Percentiles rank a stretch among this genome's conserved stretches.
phyloP scores from a whole-genome alignment of 1,139 yeast species.

The Scheffersomyces insectosa region DNA sequence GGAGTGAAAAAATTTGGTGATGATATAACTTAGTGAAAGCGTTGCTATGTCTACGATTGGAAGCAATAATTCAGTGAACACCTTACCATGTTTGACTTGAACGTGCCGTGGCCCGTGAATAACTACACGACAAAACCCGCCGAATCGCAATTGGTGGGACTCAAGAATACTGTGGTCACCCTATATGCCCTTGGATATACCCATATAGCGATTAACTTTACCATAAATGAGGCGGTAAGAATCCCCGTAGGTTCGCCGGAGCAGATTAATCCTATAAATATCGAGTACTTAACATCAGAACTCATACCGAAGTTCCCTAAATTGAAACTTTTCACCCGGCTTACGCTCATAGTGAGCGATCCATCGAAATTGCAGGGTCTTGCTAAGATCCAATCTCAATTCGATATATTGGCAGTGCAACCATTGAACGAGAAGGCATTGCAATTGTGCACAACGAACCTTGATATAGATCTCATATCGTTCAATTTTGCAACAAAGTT shows the following conservation, averaged over 20 bases:
- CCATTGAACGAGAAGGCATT: slow-evolving; percentile 82
- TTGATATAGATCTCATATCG: slow-evolving; percentile 80
- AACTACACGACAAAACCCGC: slow-evolving; percentile 46
- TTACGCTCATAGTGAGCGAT: slow-evolving; percentile 76
- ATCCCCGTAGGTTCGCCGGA: slow-evolving; percentile 48
- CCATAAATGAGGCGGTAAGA: slow-evolving; percentile 54
- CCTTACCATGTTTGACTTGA: slow-evolving; percentile 57
- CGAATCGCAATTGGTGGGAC: slow-evolving; percentile 37
- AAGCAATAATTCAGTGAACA: slow-evolving; percentile 4
- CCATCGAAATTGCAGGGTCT: slow-evolving; percentile 75
- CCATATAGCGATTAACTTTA: slow-evolving; percentile 72
- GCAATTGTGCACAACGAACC: slow-evolving; percentile 66
- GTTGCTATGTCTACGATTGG: too few relatives aligned
- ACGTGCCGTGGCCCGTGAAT: slow-evolving; percentile 77
- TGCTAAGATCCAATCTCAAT: slow-evolving; percentile 58
- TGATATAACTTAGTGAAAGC: too few relatives aligned
- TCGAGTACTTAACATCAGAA: slow-evolving; percentile 19
- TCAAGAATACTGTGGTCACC: slow-evolving; percentile 56
- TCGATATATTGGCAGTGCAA: slow-evolving; percentile 79
- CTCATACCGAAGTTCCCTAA: slow-evolving; percentile 38
- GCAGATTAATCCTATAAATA: slow-evolving; percentile 41
- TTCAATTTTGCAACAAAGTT: slow-evolving; percentile 65
- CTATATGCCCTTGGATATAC: slow-evolving; percentile 66
- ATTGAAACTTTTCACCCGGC: slow-evolving; percentile 61
- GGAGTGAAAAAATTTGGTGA: too few relatives aligned